A percentile compares a stretch with the other conserved stretches of the same genome.
Conservation (phyloP, 306 rosid genomes). For the Begonia fuchsioides region DNA sequence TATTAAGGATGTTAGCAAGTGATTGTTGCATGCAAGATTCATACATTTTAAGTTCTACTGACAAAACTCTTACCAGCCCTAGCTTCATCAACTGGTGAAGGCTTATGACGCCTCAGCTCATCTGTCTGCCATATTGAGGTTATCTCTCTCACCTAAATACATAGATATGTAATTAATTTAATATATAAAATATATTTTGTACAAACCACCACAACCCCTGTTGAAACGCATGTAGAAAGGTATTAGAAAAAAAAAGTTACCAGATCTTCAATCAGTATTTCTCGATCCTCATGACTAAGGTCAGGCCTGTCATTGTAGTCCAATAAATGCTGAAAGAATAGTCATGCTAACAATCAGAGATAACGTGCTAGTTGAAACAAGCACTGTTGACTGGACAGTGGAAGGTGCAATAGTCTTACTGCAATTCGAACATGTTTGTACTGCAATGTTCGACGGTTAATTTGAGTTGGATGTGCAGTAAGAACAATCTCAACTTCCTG, state of each 20-base stretch:
- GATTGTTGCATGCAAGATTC: slow-evolving; percentile 5
- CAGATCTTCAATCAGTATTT: slow-evolving; percentile 86
- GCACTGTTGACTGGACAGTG: neutral
- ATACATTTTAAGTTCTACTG: slow-evolving; percentile 4
- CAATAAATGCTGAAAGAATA: slow-evolving; percentile 57
- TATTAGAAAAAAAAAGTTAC: slow-evolving; percentile 27
- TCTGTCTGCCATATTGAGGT: slow-evolving; percentile 98
- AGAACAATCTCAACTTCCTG: slow-evolving; percentile 86
- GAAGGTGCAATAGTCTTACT: slow-evolving; percentile 30
- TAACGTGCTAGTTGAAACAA: slow-evolving; percentile 2
- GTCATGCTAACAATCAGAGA: slow-evolving; percentile 12
- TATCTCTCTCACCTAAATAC: slow-evolving; percentile 78
- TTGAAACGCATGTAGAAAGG: neutral
- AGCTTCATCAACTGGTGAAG: slow-evolving; percentile 96
- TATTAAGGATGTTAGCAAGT: slow-evolving; percentile 2
- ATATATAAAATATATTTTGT: too few relatives aligned
- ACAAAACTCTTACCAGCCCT: slow-evolving; percentile 49
- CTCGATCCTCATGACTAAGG: slow-evolving; percentile 66
- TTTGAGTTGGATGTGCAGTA: too few relatives aligned
- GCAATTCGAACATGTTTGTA: slow-evolving; percentile 74
- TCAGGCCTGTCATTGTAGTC: slow-evolving; percentile 79
- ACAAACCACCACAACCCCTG: too few relatives aligned
- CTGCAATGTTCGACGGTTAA: slow-evolving; percentile 77
- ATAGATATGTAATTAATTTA: slow-evolving; percentile 6
- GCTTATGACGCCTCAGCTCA: slow-evolving; percentile 82